Evolutionary conservation across 1,284 basidiomycete genomes (phyloP).

Genomic region (Erythrobasidium hasegawianum): DNA sequence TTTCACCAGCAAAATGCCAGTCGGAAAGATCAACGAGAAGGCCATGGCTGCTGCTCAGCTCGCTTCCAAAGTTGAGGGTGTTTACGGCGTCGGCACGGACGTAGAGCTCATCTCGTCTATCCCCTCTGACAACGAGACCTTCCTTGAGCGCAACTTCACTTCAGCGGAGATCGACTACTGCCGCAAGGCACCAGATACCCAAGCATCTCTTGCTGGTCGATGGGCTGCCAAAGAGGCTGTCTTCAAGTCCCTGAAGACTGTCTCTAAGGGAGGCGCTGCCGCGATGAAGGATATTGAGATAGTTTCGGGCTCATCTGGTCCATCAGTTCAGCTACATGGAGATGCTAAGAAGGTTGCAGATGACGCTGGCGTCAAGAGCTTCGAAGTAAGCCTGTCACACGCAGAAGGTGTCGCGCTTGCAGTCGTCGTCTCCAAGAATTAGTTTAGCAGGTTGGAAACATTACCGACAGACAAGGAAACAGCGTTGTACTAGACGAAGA

Average conservation of each 20-base stretch:
- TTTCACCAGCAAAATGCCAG: conserved; percentile 55
- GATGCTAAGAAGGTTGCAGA: conserved; percentile 72
- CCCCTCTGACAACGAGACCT: conserved; percentile 83
- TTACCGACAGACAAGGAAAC: too few species aligned
- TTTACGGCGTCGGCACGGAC: conserved; percentile 45
- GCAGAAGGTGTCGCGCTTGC: conserved; percentile 46
- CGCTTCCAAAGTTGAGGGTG: conserved; percentile 52
- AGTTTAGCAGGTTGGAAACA: background rate
- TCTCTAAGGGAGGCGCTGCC: conserved; percentile 86
- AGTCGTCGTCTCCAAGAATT: conserved; percentile 38
- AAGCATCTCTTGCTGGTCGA: conserved; percentile 88
- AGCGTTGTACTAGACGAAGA: too few species aligned
- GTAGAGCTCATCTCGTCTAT: conserved; percentile 81
- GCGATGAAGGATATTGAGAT: conserved; percentile 97
- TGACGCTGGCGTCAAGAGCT: conserved; percentile 66
- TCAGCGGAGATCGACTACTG: conserved; percentile 83
- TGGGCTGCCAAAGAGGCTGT: conserved; percentile 98
- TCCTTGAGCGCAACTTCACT: conserved; percentile 90
- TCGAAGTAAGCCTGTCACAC: conserved; percentile 86
- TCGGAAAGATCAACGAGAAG: background rate
- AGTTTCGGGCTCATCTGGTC: conserved; percentile 58
- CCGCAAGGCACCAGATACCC: conserved; percentile 73
- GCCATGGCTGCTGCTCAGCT: conserved; percentile 54
- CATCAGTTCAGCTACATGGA: conserved; percentile 62
- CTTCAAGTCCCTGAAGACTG: conserved; percentile 92